Evolutionary conservation across 2,329 filamentous ascomycete genomes (phyloP).

Genomic region (Aspergillus unguis): DNA sequence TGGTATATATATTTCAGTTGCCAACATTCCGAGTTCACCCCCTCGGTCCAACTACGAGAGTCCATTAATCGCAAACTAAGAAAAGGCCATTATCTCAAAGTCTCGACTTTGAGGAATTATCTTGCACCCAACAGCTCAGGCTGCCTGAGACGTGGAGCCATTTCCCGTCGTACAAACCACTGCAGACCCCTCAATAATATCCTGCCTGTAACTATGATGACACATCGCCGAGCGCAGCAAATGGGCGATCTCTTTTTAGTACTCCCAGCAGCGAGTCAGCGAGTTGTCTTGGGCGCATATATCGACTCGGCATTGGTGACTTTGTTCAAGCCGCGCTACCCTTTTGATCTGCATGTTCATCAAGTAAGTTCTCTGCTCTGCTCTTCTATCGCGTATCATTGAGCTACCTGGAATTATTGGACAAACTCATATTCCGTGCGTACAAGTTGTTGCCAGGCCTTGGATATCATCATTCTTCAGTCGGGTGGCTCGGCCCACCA

Average conservation of each 20-base stretch:
- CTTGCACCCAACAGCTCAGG: too few species aligned
- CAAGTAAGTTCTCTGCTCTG: neutral
- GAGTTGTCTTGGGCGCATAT: neutral
- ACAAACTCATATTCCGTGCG: too few species aligned
- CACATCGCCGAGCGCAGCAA: neutral
- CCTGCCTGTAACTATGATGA: neutral
- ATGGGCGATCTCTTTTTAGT: neutral
- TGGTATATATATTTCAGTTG: neutral
- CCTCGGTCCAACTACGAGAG: too few species aligned
- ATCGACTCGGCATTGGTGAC: constrained; percentile 3
- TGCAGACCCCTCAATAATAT: too few species aligned
- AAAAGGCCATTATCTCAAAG: too few species aligned
- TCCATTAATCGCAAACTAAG: too few species aligned
- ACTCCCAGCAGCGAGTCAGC: neutral
- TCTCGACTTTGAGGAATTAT: too few species aligned
- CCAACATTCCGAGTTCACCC: neutral
- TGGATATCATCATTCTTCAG: constrained; percentile 16
- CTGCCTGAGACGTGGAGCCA: too few species aligned
- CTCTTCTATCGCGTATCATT: neutral
- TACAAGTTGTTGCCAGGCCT: too few species aligned
- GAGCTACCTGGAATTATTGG: too few species aligned
- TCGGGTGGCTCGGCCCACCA: constrained; percentile 22
- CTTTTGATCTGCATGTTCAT: neutral
- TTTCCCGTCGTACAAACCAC: too few species aligned
- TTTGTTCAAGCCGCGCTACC: neutral